These are phyloP conservation scores for Cladosporium sp. DNA, from an alignment of 2,329 filamentous ascomycete genomes.

Conservation along the genomic window DNA sequence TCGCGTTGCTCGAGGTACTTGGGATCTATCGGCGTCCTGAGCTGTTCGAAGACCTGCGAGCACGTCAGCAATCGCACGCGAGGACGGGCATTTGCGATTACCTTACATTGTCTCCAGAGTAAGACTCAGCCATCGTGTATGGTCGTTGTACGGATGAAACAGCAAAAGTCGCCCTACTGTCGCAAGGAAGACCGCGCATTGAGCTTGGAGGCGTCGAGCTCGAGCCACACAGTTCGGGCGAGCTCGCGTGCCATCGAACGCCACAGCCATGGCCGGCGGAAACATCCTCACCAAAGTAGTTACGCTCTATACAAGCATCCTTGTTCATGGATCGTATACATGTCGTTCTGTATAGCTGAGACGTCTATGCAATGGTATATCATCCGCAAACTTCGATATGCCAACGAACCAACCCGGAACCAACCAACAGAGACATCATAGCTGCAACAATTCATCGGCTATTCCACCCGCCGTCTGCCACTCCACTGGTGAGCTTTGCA, in stretches of 20 bases:
- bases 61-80: background rate
- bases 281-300: background rate
- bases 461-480: constrained; percentile 17
- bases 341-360: too few species aligned
- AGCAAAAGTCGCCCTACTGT: background rate
- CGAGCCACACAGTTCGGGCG: constrained; percentile 2
- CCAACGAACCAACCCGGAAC: too few species aligned
- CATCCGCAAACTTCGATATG: too few species aligned
- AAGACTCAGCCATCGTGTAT: background rate
- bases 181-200: background rate
- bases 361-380: too few species aligned
- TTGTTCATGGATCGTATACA: too few species aligned
- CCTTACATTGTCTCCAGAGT: constrained; percentile 8
- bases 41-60: constrained; percentile 55
- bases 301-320: background rate
- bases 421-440: too few species aligned
- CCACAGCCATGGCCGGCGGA: background rate
- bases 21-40: constrained; percentile 56
- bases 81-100: background rate
- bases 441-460: background rate
- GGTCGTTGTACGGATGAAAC: background rate
- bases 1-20: constrained; percentile 57
- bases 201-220: constrained; percentile 1
- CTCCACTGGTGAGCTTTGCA: constrained; percentile 21
- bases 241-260: constrained; percentile 8